Percentiles rank a stretch among this genome's conserved stretches.
These are phyloP conservation scores for Podospora anserina DNA, from an alignment of 495 filamentous ascomycete genomes.

Conservation along the genomic window DNA sequence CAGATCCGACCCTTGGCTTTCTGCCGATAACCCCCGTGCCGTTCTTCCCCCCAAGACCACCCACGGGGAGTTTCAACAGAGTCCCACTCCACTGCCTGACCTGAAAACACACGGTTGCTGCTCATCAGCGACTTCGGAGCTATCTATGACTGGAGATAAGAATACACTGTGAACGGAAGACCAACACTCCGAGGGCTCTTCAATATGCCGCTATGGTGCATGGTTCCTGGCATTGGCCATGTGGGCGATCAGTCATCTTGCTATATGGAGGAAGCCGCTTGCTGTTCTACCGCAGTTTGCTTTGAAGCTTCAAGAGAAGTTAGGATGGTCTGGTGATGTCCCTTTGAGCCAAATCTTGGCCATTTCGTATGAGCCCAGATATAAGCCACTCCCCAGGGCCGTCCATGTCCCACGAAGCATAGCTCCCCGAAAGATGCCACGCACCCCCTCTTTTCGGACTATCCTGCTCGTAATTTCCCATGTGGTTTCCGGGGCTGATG, in stretches of 20 bases:
- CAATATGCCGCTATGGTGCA: not conserved
- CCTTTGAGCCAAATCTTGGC: slow-evolving; percentile 63
- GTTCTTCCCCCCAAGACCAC: not conserved
- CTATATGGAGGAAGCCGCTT: not conserved
- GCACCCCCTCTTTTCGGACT: slow-evolving; percentile 58
- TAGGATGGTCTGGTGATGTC: slow-evolving; percentile 14
- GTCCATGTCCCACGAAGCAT: slow-evolving; percentile 75
- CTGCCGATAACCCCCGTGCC: not conserved
- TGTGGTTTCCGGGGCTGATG: slow-evolving; percentile 33
- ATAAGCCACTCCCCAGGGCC: slow-evolving; percentile 73
- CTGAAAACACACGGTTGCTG: not conserved
- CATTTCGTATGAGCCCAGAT: slow-evolving; percentile 82
- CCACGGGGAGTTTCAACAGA: not conserved
- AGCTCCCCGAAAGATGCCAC: slow-evolving; percentile 76
- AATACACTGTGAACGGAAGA: not conserved
- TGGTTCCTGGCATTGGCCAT: not conserved
- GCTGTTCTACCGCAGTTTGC: not conserved
- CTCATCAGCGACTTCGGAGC: slow-evolving; percentile 1
- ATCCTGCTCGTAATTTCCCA: slow-evolving; percentile 61
- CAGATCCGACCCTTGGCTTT: not conserved
- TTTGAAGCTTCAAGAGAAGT: no score
- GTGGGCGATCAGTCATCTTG: not conserved
- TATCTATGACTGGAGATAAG: not conserved
- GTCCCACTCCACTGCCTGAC: not conserved
- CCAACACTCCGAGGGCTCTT: not conserved